A percentile compares a stretch with the other conserved stretches of the same genome.
Evolutionary conservation across 176 grass and related monocot genomes (phyloP).

Genomic region (Puccinellia tenuiflora): DNA sequence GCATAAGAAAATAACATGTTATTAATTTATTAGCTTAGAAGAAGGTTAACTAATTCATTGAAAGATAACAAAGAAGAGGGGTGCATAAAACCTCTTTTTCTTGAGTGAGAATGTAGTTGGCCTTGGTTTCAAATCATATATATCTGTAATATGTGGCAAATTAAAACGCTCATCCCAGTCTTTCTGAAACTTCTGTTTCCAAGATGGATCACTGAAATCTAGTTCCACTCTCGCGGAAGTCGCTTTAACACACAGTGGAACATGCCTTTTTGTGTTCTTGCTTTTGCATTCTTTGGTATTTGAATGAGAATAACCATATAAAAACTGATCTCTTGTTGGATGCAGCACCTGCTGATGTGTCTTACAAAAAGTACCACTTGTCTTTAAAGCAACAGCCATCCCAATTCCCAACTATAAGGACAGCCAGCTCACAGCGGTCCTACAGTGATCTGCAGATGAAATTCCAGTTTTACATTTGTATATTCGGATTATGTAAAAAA

Average conservation of each 20-base stretch:
- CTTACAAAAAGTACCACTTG: not conserved
- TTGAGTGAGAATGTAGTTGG: conserved; percentile 76
- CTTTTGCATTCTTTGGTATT: conserved; percentile 27
- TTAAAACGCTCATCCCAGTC: conserved; percentile 67
- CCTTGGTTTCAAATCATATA: conserved; percentile 76
- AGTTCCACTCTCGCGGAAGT: conserved; percentile 31
- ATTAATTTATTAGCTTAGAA: conserved; percentile 4
- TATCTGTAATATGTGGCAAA: conserved; percentile 74
- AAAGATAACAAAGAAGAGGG: not conserved
- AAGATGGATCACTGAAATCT: conserved; percentile 58
- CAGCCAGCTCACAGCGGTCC: not conserved
- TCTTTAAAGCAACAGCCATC: conserved; percentile 39
- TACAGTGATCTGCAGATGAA: conserved; percentile 13
- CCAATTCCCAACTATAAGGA: not conserved
- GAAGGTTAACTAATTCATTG: conserved; percentile 13
- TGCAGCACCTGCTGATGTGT: conserved; percentile 12
- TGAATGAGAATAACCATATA: conserved; percentile 13
- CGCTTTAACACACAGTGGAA: conserved; percentile 25
- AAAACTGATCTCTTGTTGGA: conserved; percentile 1
- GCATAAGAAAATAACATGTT: not conserved
- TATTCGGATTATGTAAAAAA: not conserved
- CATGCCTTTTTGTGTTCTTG: conserved; percentile 18
- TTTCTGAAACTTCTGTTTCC: conserved; percentile 66
- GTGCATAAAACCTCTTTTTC: conserved; percentile 53
- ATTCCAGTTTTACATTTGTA: not conserved